phyloP scores from a whole-genome alignment of 2,329 filamentous ascomycete species.

The Botryosphaeria agaves region DNA sequence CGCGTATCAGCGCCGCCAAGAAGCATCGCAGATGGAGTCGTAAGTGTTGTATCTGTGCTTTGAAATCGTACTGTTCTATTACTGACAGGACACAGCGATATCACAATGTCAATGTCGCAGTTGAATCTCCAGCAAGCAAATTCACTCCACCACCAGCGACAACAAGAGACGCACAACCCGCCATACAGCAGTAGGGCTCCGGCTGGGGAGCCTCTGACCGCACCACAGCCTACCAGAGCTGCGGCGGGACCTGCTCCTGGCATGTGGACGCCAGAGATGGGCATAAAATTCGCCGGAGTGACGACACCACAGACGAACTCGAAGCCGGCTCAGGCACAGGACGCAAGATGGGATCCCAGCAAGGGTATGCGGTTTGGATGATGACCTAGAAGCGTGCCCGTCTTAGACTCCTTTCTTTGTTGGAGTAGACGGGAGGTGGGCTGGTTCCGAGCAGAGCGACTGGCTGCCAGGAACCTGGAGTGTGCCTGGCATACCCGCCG shows the following conservation, averaged over 20 bases:
- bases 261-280: slow-evolving; percentile 68
- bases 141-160: slow-evolving; percentile 25
- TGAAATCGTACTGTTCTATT: slow-evolving; percentile 1
- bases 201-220: slow-evolving; percentile 38
- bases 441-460: too few relatives aligned
- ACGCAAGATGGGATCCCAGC: slow-evolving; percentile 21
- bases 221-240: slow-evolving; percentile 28
- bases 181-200: slow-evolving; percentile 32
- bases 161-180: slow-evolving; percentile 37
- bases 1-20: slow-evolving; percentile 62
- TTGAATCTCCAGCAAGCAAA: slow-evolving; percentile 32
- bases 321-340: slow-evolving; percentile 10
- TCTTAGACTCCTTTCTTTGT: too few relatives aligned
- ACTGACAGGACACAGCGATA: slow-evolving; percentile 30
- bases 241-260: slow-evolving; percentile 21
- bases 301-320: slow-evolving; percentile 9
- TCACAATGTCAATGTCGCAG: slow-evolving; percentile 41
- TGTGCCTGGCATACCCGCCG: too few relatives aligned
- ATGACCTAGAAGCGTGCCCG: too few relatives aligned
- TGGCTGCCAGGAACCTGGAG: too few relatives aligned
- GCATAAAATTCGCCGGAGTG: slow-evolving; percentile 53
- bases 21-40: slow-evolving; percentile 65
- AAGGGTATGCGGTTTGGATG: slow-evolving; percentile 22
- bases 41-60: slow-evolving; percentile 24
- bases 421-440: too few relatives aligned